Conservation (phyloP, 352 stramenopile species). For the Ophiocytium majus region DNA sequence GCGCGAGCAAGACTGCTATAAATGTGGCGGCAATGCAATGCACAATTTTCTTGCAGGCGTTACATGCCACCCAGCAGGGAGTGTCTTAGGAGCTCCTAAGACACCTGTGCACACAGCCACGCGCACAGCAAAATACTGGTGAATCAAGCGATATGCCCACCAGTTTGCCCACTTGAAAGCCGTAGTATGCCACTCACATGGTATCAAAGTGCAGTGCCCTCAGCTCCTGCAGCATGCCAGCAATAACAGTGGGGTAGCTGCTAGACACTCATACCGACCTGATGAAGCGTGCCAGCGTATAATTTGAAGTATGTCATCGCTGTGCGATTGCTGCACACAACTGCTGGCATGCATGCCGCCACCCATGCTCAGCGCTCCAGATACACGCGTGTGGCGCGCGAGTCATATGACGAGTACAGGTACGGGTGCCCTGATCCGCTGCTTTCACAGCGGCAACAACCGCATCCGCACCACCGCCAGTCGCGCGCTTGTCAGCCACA, state of each 20-base stretch:
- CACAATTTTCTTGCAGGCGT: too few relatives aligned
- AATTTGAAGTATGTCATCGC: background rate
- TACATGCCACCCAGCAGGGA: too few relatives aligned
- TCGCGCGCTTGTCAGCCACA: too few relatives aligned
- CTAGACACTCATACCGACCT: background rate
- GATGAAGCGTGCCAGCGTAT: background rate
- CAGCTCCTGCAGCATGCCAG: background rate
- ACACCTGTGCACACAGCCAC: too few relatives aligned
- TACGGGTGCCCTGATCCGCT: background rate
- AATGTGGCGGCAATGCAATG: too few relatives aligned
- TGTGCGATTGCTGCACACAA: conserved; percentile 7
- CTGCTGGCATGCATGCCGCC: background rate
- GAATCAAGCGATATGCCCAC: too few relatives aligned
- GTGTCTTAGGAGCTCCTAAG: too few relatives aligned
- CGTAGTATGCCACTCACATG: background rate
- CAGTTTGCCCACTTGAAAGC: background rate
- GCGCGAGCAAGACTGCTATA: too few relatives aligned
- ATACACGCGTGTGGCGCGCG: background rate
- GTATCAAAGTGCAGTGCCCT: conserved; percentile 15
- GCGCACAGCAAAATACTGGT: too few relatives aligned
- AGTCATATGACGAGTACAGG: background rate
- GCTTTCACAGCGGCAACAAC: background rate
- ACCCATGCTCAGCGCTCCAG: background rate
- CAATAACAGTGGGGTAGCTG: background rate
- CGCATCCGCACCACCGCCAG: too few relatives aligned